Evolutionary conservation across 2,329 filamentous ascomycete genomes (phyloP).

Genomic region (Juglanconis oblonga): DNA sequence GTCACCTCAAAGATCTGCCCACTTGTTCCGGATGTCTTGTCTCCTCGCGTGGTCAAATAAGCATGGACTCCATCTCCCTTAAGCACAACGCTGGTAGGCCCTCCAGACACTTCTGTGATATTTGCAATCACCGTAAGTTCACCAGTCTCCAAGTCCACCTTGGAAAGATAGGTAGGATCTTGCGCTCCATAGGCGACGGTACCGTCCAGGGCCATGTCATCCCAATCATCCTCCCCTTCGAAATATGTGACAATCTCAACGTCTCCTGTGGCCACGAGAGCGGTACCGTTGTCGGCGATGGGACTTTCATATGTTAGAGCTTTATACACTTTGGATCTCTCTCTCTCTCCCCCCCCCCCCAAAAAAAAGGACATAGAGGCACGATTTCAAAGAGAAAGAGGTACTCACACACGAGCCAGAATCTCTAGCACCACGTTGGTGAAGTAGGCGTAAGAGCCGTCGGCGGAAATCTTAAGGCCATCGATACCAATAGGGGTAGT

Average conservation of each 20-base stretch:
- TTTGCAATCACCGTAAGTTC: constrained; percentile 2
- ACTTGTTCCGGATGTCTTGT: background rate
- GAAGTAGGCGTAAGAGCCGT: constrained; percentile 14
- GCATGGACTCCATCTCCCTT: background rate
- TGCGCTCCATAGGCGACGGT: constrained; percentile 7
- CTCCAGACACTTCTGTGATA: background rate
- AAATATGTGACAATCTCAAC: background rate
- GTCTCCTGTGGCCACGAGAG: constrained; percentile 1
- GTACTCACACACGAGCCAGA: constrained; percentile 8
- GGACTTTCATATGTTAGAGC: too few relatives aligned
- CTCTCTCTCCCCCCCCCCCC: too few relatives aligned
- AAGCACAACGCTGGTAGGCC: constrained; percentile 5
- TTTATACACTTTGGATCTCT: too few relatives aligned
- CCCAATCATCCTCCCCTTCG: background rate
- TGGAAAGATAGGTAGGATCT: background rate
- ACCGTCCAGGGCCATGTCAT: constrained; percentile 10
- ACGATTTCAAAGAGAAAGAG: background rate
- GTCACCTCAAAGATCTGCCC: constrained; percentile 3
- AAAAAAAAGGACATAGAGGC: too few relatives aligned
- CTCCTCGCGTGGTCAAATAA: constrained; percentile 4
- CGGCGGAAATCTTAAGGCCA: constrained; percentile 13
- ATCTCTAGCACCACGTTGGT: constrained; percentile 12
- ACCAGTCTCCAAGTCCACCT: constrained; percentile 2
- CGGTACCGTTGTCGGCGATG: constrained; percentile 8
- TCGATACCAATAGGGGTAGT: constrained; percentile 14